Base-by-base conservation (phyloP, 805 yeast genomes). In the Ogataea methylovora region DNA sequence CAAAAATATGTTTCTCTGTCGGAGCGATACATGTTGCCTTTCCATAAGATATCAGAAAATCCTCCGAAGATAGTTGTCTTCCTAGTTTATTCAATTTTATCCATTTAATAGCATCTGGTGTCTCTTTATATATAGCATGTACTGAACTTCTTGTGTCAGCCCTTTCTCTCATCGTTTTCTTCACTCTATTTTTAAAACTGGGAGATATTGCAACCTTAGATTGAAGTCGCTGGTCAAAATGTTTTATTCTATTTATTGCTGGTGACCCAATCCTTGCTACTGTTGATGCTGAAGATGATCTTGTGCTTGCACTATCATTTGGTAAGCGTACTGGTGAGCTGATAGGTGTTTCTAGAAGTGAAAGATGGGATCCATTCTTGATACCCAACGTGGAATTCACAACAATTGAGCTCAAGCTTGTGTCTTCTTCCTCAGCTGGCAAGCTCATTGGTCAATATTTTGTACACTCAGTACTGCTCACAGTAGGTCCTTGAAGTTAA, bases 21-120 rank as follows among this genome's bases (percentile, higher is more conserved):
- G 71, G 61, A 0, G 63, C 51, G 11, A 76, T 46, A 18, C 64
- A 51, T 0, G 72, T 60, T 0, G 80, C 75, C 2, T 67, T 63
- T 0, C 90, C 88, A 44, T 68, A 65, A 8, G 39, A 39, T 8
- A 46, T 28, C 9, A 26, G 29, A 27, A 46, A 46, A 2, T 41
- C 47, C 6, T 45, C 28, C 3, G 49, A 34, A 30, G 35, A 45
- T 8, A 56, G 25, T 5, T 37, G 35, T 7, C 44, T 41, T 0
- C 52, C 35, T 5, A 60, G 38, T 23, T 42, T 47, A 26, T 43
- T 46, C 39, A 60, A 40, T 19, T 50, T 50, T n/a, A 50, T 25
- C 58, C 60, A 58, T 33, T 49, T 42, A 24, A 58, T 34, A 2
- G 51, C 38, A 4, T 45, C 48, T 15, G 38, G 41, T 2, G 27